phyloP scores from a whole-genome alignment of 169 alveolate species.

The Eimeria necatrix region DNA sequence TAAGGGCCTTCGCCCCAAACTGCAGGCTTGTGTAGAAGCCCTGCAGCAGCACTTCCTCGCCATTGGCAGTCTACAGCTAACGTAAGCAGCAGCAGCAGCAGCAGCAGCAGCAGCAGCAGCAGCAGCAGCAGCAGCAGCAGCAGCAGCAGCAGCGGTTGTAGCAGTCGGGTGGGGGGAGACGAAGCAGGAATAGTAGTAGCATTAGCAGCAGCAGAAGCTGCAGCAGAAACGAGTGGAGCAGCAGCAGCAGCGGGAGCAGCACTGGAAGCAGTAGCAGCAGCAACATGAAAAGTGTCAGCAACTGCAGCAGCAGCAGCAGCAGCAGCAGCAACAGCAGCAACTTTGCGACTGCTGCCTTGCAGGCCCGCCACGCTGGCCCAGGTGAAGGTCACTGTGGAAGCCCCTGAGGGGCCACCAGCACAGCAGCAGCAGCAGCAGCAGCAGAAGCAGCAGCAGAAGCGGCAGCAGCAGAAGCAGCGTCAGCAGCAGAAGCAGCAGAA shows the following conservation, averaged over 20 bases:
- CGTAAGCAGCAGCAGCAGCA: conserved; percentile 1
- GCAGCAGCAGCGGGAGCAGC: too few species aligned
- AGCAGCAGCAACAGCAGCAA: too few species aligned
- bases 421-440: too few species aligned
- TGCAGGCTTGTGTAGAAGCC: neutral
- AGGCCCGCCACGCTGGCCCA: conserved; percentile 5
- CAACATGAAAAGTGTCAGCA: too few species aligned
- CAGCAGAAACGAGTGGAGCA: too few species aligned
- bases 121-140: neutral
- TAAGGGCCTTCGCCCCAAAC: neutral
- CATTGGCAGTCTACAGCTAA: neutral
- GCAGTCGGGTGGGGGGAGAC: too few species aligned
- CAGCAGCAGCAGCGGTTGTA: neutral
- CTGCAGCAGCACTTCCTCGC: neutral
- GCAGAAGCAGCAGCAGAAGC: neutral
- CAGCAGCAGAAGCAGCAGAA: neutral
- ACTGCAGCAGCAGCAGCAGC: too few species aligned
- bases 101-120: neutral
- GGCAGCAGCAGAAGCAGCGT: neutral
- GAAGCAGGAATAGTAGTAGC: too few species aligned
- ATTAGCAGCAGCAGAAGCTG: too few species aligned
- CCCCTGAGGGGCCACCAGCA: neutral
- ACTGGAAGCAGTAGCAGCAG: too few species aligned
- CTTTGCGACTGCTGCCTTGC: neutral
- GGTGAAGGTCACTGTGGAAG: neutral